phyloP scores from a whole-genome alignment of 208 protist species.

The Acanthamoeba sp. region DNA sequence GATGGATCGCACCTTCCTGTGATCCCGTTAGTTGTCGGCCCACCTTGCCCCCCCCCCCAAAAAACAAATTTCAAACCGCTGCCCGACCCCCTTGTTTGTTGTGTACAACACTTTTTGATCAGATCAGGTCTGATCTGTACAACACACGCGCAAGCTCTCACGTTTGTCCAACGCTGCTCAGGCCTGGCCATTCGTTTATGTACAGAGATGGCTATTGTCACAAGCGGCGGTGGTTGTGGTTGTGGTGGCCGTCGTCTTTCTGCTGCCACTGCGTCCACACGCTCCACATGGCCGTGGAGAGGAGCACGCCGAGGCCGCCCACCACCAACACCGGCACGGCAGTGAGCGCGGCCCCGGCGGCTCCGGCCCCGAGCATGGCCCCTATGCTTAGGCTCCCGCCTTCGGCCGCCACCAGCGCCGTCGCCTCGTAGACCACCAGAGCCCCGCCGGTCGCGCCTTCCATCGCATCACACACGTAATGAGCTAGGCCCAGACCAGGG shows the following conservation, averaged over 20 bases:
- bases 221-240: too few relatives aligned
- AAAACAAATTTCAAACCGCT: too few relatives aligned
- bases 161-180: too few relatives aligned
- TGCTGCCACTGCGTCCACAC: conserved; percentile 31
- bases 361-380: conserved; percentile 11
- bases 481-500: too few relatives aligned
- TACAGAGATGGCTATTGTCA: too few relatives aligned
- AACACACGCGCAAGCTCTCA: too few relatives aligned
- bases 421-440: conserved; percentile 42
- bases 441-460: conserved; percentile 52
- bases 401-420: conserved; percentile 52
- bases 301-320: conserved; percentile 43
- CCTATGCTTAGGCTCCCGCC: conserved; percentile 8
- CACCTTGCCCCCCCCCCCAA: neutral
- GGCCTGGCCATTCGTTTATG: too few relatives aligned
- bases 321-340: conserved; percentile 55
- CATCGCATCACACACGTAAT: too few relatives aligned
- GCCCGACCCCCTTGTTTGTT: too few relatives aligned
- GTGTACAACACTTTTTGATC: too few relatives aligned
- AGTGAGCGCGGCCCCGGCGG: conserved; percentile 29
- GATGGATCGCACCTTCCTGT: conserved; percentile 44
- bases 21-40: neutral
- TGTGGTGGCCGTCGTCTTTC: neutral
- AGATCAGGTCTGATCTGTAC: too few relatives aligned
- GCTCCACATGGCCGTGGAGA: conserved; percentile 60